phyloP scores from a whole-genome alignment of 331 rosid genomes.

The Arachis monticola region DNA sequence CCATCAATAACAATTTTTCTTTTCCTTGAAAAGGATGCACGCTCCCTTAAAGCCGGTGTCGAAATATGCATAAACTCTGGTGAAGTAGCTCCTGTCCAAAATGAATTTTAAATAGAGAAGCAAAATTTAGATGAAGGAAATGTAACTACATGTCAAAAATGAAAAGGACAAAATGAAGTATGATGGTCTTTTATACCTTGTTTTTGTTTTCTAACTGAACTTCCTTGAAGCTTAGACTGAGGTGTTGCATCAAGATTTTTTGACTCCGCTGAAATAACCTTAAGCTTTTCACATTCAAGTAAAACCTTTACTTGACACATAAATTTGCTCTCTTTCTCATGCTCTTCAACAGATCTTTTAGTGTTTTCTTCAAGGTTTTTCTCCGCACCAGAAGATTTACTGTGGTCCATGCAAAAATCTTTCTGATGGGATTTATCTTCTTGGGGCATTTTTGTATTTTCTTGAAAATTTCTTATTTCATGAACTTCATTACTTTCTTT shows the following conservation, averaged over 20 bases:
- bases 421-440: constrained; percentile 41
- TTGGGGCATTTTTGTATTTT: constrained; percentile 51
- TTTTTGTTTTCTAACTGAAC: constrained; percentile 49
- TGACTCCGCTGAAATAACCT: constrained; percentile 25
- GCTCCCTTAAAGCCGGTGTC: constrained; percentile 68
- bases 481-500: constrained; percentile 39
- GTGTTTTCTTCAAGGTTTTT: constrained; percentile 40
- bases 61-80: constrained; percentile 50
- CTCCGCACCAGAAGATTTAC: constrained; percentile 27
- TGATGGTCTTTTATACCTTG: constrained; percentile 31
- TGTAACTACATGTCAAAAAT: constrained; percentile 5
- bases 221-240: constrained; percentile 46
- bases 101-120: background rate
- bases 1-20: constrained; percentile 66
- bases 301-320: constrained; percentile 41
- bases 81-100: constrained; percentile 53
- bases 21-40: constrained; percentile 52
- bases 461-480: constrained; percentile 33
- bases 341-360: constrained; percentile 43
- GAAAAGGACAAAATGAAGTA: constrained; percentile 10
- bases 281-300: constrained; percentile 42
- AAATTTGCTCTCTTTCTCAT: constrained; percentile 35
- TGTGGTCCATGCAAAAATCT: constrained; percentile 41
- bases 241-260: constrained; percentile 47
- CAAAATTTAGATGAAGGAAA: background rate